Evolutionary conservation across 2,329 filamentous ascomycete species (phyloP).

Genomic region (Pseudopithomyces chartarum): DNA sequence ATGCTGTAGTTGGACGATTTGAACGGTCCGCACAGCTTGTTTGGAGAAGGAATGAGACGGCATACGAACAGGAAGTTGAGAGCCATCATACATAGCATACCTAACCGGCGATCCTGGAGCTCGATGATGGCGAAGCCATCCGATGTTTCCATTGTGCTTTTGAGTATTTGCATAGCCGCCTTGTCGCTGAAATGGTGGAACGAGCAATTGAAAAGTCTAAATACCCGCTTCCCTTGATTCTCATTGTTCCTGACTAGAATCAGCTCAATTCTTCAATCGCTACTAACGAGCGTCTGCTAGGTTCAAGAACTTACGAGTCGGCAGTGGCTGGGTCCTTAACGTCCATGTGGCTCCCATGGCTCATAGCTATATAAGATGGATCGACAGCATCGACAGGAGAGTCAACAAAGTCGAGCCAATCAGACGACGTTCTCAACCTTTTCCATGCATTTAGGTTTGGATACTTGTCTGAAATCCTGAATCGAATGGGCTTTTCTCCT

Average conservation of each 20-base stretch:
- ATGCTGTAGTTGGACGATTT: constrained; percentile 39
- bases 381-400: constrained; percentile 68
- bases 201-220: constrained; percentile 73
- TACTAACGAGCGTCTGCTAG: too few species aligned
- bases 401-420: constrained; percentile 63
- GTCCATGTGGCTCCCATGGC: background rate
- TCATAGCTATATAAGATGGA: constrained; percentile 52
- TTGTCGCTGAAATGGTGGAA: constrained; percentile 78
- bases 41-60: background rate
- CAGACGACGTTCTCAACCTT: constrained; percentile 26
- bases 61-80: constrained; percentile 45
- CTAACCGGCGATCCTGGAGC: constrained; percentile 65
- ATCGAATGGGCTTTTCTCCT: constrained; percentile 35
- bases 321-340: background rate
- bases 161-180: constrained; percentile 64
- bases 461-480: constrained; percentile 47
- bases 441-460: constrained; percentile 48
- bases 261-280: too few species aligned
- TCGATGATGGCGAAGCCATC: constrained; percentile 75
- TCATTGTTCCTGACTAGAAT: background rate
- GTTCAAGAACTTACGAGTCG: background rate
- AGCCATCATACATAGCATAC: constrained; percentile 37
- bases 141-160: constrained; percentile 67
- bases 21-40: constrained; percentile 44
- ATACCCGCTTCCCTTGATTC: constrained; percentile 50